phyloP scores from a whole-genome alignment of 176 grass and related monocot species.

The Saccharum officinarum region DNA sequence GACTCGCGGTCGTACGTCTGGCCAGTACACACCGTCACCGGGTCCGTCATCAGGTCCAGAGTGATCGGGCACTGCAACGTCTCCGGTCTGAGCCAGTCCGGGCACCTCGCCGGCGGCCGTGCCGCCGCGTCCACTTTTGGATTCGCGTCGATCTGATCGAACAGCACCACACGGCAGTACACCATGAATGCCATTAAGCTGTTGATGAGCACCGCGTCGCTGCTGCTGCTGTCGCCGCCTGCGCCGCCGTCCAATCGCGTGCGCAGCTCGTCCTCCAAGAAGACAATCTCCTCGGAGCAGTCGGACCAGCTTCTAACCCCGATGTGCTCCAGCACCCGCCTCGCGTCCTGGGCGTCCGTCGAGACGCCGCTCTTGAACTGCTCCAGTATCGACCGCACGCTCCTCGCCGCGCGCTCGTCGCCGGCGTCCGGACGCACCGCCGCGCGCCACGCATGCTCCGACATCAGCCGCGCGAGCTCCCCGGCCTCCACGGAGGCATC shows the following conservation, averaged over 20 bases:
- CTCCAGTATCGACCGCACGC: conserved; percentile 57
- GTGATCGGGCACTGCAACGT: conserved; percentile 82
- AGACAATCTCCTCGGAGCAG: conserved; percentile 68
- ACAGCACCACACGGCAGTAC: conserved; percentile 80
- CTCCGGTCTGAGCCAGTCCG: conserved; percentile 57
- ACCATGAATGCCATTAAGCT: conserved; percentile 61
- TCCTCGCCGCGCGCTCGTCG: conserved; percentile 43
- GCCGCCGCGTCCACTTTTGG: background rate
- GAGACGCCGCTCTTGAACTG: conserved; percentile 63
- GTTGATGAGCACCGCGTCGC: conserved; percentile 39
- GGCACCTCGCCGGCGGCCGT: conserved; percentile 30
- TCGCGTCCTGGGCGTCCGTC: conserved; percentile 45
- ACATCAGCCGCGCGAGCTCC: conserved; percentile 59
- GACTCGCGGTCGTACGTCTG: conserved; percentile 91
- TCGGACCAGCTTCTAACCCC: conserved; percentile 63
- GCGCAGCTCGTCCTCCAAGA: conserved; percentile 53
- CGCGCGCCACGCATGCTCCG: conserved; percentile 56
- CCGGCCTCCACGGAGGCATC: conserved; percentile 42
- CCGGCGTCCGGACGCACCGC: conserved; percentile 35
- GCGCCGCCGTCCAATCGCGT: conserved; percentile 28
- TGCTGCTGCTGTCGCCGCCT: background rate
- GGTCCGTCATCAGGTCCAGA: conserved; percentile 85
- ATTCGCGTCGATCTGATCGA: conserved; percentile 43
- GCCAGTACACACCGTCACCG: conserved; percentile 74
- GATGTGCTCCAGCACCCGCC: conserved; percentile 60